Evolutionary conservation across 2,329 filamentous ascomycete genomes (phyloP).

Genomic region (Tolypocladium ophioglossoides): DNA sequence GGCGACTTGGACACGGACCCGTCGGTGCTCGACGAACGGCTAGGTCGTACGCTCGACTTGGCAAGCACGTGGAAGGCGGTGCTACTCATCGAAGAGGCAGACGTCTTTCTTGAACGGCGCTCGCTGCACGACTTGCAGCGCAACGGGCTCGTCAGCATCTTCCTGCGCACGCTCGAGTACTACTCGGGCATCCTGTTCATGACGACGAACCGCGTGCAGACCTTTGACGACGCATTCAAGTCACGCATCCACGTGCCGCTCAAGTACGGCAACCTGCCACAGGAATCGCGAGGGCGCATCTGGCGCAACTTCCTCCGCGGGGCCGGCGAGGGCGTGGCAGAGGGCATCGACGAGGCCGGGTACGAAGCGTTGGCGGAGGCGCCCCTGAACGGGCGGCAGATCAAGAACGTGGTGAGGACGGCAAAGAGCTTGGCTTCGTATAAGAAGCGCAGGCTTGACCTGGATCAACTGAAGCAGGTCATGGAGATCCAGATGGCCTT

Average conservation of each 20-base stretch:
- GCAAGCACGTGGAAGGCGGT: constrained; percentile 28
- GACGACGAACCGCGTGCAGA: constrained; percentile 39
- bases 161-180: constrained; percentile 35
- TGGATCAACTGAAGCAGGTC: not conserved
- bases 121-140: constrained; percentile 17
- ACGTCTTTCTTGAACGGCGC: constrained; percentile 22
- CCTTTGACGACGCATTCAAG: constrained; percentile 38
- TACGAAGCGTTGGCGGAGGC: not conserved
- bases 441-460: not conserved
- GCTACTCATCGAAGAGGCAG: constrained; percentile 25
- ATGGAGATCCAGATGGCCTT: not conserved
- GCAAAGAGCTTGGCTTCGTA: constrained; percentile 3
- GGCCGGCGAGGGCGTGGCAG: not conserved
- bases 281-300: not conserved
- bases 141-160: constrained; percentile 26
- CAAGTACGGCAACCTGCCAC: constrained; percentile 20
- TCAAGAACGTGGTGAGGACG: not conserved
- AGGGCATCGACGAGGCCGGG: not conserved
- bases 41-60: constrained; percentile 7
- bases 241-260: constrained; percentile 35
- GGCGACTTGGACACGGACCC: not conserved
- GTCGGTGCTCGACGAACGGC: not conserved
- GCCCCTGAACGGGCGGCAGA: not conserved
- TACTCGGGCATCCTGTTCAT: constrained; percentile 36
- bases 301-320: not conserved